Evolutionary conservation across 805 yeast species (phyloP), one percentile per base, ranked within the genome.

Genomic region (Wickerhamiella kurtzmanii): DNA sequence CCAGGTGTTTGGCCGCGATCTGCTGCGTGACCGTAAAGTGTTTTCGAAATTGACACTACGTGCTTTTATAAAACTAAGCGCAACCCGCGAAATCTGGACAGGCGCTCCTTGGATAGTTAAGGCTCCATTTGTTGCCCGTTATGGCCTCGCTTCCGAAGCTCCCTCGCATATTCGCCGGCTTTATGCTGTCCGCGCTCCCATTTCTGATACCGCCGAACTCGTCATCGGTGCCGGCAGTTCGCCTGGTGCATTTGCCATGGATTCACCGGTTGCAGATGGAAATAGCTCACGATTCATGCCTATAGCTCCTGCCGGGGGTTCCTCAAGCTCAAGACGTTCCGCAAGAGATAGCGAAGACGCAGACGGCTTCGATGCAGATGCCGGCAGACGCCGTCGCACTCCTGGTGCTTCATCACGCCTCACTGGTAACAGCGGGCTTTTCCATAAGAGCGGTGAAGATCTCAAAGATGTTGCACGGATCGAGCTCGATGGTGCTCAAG

Each of bases 91-190:
- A 1, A 73, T 80, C 46, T 84, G 82, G 70, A 70, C 80, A 39
- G 96, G 97, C 2, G 89, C 96, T 2, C 97, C 97, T 2, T 92
- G 97, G 97, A 78, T 89, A 18, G 92, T 92, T 15, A 82, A 80
- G 59, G 77, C 76, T 21, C 79, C 80, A 53, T 85, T 76, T 61
- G 92, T 92, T 0, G 70, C 69, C 47, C 72, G 73, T 55, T 85
- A 79, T 60, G 66, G 83, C 53, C 82, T 85, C 17, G 45, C 52
- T 15, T 45, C 49, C 1, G 52, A 50, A 36, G 39, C 49, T 38
- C 56, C 56, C 17, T 44, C 46, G 11, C 44, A 47, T 4, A 43
- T 56, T 20, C 20, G 36, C 17, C 18, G 35, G 20, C 21, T 49
- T 11, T 43, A 37, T 21, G 48, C 38, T 15, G 19, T 15, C 15